Base-by-base conservation (phyloP, 768 basidiomycete species). In the Trametes coccinea region DNA sequence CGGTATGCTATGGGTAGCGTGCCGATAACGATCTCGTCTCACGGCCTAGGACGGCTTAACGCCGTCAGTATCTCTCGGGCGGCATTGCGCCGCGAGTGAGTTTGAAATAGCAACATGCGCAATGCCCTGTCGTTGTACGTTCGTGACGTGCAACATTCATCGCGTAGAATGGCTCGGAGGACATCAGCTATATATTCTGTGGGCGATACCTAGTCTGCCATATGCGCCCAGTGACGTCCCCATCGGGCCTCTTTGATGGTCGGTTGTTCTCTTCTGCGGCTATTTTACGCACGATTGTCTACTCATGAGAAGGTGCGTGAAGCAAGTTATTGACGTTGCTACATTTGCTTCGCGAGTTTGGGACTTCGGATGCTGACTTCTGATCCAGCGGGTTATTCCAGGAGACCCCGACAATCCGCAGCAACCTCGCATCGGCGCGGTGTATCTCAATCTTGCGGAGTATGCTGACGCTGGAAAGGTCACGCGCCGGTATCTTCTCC, bases 401-500 rank as follows among this genome's bases (percentile, higher is more conserved):
- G 81, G 82, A 45, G 88, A 87, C 65, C 79, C 82, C 5, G 75
- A 82, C 54, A 74, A 80, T 6, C 82, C 85, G 2, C 78, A 78
- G 14, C 84, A 87, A 56, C 84, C 85, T 2, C 80, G 83, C 6
- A 77, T 91, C 2, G 91, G 90, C 2, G 79, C 78, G 5, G 79
- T 92, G 6, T 79, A 83, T 65, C 78, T 93, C 59, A 88, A 93
- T 69, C 78, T 93, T 1, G 86, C 91, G 0, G 87, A 92, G 68
- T 93, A 91, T 66, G 87, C 85, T 13, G 79, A 81, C 49, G 82
- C 75, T 1, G 82, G 86, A 39, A 66, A 71, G 9, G 80, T 90
- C 29, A 84, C 84, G 9, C 79, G 91, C 16, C 78, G 84, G 5
- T 89, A 90, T 72, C 78, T 91, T 6, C 74, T 92, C 5, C 78